Evolutionary conservation across 257 asterid species (phyloP).

Genomic region (Solanum pimpinellifolium): DNA sequence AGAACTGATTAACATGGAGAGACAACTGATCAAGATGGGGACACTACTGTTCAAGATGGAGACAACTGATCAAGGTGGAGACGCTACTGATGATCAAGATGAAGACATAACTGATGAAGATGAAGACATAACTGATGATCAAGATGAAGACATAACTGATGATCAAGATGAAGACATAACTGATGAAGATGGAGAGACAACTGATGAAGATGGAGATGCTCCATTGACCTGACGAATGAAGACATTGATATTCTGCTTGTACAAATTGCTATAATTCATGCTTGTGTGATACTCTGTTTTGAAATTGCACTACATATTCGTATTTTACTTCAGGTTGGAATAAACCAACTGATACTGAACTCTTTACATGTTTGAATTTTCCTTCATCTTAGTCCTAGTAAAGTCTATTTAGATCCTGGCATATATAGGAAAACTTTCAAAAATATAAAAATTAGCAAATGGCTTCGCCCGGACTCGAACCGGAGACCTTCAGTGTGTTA

Average conservation of each 20-base stretch:
- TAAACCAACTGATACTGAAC: too few species aligned
- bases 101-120: background rate
- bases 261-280: background rate
- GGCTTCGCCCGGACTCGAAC: constrained; percentile 76
- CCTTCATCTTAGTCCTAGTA: too few species aligned
- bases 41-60: background rate
- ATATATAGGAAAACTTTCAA: too few species aligned
- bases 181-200: background rate
- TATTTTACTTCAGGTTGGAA: background rate
- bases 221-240: too few species aligned
- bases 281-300: background rate
- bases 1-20: background rate
- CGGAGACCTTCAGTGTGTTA: constrained; percentile 92
- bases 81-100: background rate
- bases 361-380: too few species aligned
- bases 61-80: background rate
- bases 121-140: background rate
- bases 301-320: background rate
- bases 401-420: too few species aligned
- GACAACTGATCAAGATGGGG: background rate
- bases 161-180: too few species aligned
- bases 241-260: background rate
- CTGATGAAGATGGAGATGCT: background rate
- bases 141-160: background rate
- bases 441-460: background rate